phyloP scores from a whole-genome alignment of 352 stramenopile genomes.

The Globisporangium echinulatum region DNA sequence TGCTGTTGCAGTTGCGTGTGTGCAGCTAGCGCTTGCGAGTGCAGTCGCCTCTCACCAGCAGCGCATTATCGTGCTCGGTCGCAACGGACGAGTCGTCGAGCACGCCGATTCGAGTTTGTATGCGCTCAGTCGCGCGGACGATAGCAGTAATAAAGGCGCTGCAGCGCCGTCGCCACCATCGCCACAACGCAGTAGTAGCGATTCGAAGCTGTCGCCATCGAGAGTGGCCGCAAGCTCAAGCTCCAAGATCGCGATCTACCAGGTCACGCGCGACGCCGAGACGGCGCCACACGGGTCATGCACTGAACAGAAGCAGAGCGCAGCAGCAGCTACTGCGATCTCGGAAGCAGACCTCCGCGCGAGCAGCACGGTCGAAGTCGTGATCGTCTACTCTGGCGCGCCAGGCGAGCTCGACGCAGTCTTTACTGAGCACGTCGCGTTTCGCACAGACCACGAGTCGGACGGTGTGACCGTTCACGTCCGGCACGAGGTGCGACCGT shows the following conservation, averaged over 20 bases:
- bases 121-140: constrained; percentile 5
- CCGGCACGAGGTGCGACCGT: neutral
- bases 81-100: constrained; percentile 24
- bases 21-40: too few relatives aligned
- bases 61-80: constrained; percentile 25
- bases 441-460: neutral
- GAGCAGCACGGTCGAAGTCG: neutral
- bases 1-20: too few relatives aligned
- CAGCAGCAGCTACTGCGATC: too few relatives aligned
- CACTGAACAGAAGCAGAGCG: too few relatives aligned
- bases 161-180: too few relatives aligned
- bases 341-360: too few relatives aligned
- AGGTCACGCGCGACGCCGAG: neutral
- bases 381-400: neutral
- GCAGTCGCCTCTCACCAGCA: constrained; percentile 10
- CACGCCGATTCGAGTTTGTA: constrained; percentile 26
- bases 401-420: neutral
- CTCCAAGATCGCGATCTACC: constrained; percentile 1
- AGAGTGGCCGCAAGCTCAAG: neutral
- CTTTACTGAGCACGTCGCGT: neutral
- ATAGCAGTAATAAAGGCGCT: too few relatives aligned
- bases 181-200: neutral
- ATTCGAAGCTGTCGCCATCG: neutral
- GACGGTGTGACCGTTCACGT: neutral
- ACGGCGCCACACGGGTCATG: too few relatives aligned